These are phyloP conservation scores for Annulohypoxylon bovei DNA, from an alignment of 495 filamentous ascomycete species.

Conservation along the genomic window DNA sequence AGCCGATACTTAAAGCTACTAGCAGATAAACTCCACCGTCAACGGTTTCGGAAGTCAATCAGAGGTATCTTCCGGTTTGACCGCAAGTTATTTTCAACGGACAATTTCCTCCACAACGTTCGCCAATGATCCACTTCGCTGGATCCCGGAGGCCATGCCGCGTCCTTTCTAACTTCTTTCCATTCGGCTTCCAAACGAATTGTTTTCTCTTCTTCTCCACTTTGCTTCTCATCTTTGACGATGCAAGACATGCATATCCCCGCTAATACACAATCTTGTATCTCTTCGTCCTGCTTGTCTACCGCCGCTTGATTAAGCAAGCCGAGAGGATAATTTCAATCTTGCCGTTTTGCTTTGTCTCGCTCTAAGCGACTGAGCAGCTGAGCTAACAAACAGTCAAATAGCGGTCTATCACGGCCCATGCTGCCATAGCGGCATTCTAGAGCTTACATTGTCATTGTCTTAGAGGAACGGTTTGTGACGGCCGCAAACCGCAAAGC, in stretches of 20 bases:
- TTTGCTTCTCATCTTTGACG: neutral
- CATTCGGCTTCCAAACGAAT: slow-evolving; percentile 36
- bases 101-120: slow-evolving; percentile 35
- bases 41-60: slow-evolving; percentile 26
- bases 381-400: slow-evolving; percentile 3
- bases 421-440: neutral
- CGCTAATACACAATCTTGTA: slow-evolving; percentile 2
- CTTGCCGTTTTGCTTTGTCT: slow-evolving; percentile 13
- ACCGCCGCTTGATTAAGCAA: slow-evolving; percentile 14
- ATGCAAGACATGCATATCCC: slow-evolving; percentile 29
- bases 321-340: neutral
- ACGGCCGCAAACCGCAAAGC: neutral
- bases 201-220: slow-evolving; percentile 15
- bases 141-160: slow-evolving; percentile 20
- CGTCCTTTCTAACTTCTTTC: slow-evolving; percentile 27
- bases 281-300: slow-evolving; percentile 1
- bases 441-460: neutral
- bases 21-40: slow-evolving; percentile 11
- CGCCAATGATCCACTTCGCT: slow-evolving; percentile 33
- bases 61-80: slow-evolving; percentile 35
- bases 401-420: slow-evolving; percentile 13
- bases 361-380: neutral
- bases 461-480: neutral
- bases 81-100: slow-evolving; percentile 38
- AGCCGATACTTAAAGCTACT: slow-evolving; percentile 26